A percentile compares a stretch with the other conserved stretches of the same genome.
These are phyloP conservation scores for Pleomassaria siparia DNA, from an alignment of 2,329 filamentous ascomycete genomes.

Conservation along the genomic window DNA sequence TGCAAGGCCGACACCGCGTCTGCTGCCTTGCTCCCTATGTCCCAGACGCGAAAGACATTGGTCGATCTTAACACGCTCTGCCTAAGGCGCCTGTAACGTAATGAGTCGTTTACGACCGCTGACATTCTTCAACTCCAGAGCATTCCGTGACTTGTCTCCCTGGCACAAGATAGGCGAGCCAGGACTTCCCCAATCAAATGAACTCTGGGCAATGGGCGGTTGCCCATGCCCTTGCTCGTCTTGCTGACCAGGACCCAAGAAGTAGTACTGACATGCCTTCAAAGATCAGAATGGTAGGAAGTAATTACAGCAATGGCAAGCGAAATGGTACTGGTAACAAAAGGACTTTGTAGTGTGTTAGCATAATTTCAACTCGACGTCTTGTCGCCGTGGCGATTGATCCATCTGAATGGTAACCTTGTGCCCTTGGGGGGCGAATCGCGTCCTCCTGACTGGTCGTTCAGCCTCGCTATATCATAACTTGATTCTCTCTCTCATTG, in stretches of 20 bases:
- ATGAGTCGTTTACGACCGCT: conserved; percentile 38
- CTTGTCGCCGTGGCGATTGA: conserved; percentile 35
- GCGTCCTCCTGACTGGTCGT: conserved; percentile 26
- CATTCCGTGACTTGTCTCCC: conserved; percentile 39
- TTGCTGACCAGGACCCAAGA: conserved; percentile 36
- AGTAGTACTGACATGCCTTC: conserved; percentile 37
- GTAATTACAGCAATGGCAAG: conserved; percentile 36
- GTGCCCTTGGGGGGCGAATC: conserved; percentile 27
- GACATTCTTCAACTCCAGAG: conserved; percentile 39
- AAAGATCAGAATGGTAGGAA: conserved; percentile 25
- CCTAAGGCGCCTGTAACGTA: conserved; percentile 24
- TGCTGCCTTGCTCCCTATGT: conserved; percentile 27
- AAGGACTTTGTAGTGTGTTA: conserved; percentile 34
- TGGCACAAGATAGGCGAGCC: conserved; percentile 31
- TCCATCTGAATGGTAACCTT: conserved; percentile 35
- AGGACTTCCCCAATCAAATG: conserved; percentile 36
- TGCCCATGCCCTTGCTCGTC: conserved; percentile 40
- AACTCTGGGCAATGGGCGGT: conserved; percentile 32
- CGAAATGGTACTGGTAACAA: conserved; percentile 26
- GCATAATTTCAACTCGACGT: conserved; percentile 32
- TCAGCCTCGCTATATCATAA: conserved; percentile 33
- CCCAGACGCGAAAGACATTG: conserved; percentile 35
- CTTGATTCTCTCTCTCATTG: conserved; percentile 35
- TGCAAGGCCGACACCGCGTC: conserved; percentile 39
- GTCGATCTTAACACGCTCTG: conserved; percentile 32